Conservation (phyloP, 352 stramenopile species). For the Pythium oligandrum region DNA sequence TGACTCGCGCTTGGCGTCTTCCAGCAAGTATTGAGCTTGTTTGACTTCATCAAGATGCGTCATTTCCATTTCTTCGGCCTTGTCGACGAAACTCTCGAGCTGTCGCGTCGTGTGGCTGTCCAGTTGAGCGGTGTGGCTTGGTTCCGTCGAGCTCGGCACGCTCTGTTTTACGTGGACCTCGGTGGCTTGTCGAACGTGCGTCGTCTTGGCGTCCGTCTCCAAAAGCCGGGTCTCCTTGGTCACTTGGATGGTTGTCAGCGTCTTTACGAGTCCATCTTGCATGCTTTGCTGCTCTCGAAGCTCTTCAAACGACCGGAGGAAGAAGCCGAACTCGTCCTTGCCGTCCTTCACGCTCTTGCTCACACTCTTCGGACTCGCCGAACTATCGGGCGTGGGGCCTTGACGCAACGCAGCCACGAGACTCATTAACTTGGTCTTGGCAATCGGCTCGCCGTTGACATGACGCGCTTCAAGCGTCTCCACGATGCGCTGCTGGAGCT, state of each 20-base stretch:
- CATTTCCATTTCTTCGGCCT: conserved; percentile 62
- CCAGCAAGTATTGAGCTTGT: conserved; percentile 59
- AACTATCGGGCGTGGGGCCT: conserved; percentile 9
- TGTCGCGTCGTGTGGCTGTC: conserved; percentile 28
- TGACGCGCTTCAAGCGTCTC: conserved; percentile 39
- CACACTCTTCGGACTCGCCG: not conserved
- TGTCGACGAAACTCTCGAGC: conserved; percentile 58
- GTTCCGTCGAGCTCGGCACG: too few species aligned
- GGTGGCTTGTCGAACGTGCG: too few species aligned
- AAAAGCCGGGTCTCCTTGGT: conserved; percentile 26
- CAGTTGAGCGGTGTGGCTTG: not conserved
- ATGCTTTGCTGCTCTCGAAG: conserved; percentile 49
- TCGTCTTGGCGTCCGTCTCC: conserved; percentile 7
- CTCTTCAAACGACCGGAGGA: conserved; percentile 65
- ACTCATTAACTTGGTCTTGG: conserved; percentile 35
- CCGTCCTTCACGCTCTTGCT: conserved; percentile 6
- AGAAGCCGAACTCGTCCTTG: conserved; percentile 67
- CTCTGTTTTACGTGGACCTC: too few species aligned
- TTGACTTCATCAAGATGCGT: conserved; percentile 73
- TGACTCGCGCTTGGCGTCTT: conserved; percentile 53
- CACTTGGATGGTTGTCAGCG: conserved; percentile 35
- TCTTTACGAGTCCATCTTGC: conserved; percentile 37
- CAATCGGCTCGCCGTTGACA: conserved; percentile 36
- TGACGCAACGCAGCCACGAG: conserved; percentile 49
- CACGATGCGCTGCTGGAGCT: conserved; percentile 35